A percentile compares a stretch with the other conserved stretches of the same genome.
phyloP scores from a whole-genome alignment of 2,329 filamentous ascomycete species.

The Arthrobotrys entomopaga region DNA sequence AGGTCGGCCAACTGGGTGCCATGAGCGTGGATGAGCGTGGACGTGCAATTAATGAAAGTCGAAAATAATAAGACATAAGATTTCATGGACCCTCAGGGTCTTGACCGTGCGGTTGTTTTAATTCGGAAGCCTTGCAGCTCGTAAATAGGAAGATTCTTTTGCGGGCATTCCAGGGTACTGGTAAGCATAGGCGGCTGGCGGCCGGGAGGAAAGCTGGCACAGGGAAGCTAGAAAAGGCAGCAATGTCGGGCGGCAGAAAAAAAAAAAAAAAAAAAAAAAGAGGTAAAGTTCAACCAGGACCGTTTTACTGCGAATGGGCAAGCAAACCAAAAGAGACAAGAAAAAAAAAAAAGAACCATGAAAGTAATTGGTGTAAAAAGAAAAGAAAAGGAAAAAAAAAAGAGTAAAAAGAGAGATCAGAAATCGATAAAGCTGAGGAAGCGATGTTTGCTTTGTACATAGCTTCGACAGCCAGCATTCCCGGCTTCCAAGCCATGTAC shows the following conservation, averaged over 20 bases:
- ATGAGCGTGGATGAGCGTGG: conserved; percentile 37
- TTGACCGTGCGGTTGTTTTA: too few relatives aligned
- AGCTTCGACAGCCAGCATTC: too few relatives aligned
- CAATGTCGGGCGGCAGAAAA: conserved; percentile 40
- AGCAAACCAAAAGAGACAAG: not conserved
- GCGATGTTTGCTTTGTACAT: conserved; percentile 21
- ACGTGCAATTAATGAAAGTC: too few relatives aligned
- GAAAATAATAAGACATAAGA: too few relatives aligned
- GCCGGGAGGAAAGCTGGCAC: conserved; percentile 20
- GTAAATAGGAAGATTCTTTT: not conserved
- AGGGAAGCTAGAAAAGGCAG: conserved; percentile 40
- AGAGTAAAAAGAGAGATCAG: conserved; percentile 1
- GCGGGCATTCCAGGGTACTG: conserved; percentile 38
- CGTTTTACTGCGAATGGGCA: conserved; percentile 10
- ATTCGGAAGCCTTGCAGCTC: too few relatives aligned
- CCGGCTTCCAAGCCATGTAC: too few relatives aligned
- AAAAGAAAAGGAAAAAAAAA: not conserved
- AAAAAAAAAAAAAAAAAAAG: conserved; percentile 29
- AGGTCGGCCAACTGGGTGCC: conserved; percentile 34
- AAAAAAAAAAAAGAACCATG: conserved; percentile 19
- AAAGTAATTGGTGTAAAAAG: conserved; percentile 1
- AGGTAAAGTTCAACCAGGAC: conserved; percentile 42
- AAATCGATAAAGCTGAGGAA: conserved; percentile 12
- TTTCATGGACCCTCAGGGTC: too few relatives aligned
- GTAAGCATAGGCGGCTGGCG: conserved; percentile 22